phyloP scores from a whole-genome alignment of 306 rosid genomes.

The Sicyos edulis region DNA sequence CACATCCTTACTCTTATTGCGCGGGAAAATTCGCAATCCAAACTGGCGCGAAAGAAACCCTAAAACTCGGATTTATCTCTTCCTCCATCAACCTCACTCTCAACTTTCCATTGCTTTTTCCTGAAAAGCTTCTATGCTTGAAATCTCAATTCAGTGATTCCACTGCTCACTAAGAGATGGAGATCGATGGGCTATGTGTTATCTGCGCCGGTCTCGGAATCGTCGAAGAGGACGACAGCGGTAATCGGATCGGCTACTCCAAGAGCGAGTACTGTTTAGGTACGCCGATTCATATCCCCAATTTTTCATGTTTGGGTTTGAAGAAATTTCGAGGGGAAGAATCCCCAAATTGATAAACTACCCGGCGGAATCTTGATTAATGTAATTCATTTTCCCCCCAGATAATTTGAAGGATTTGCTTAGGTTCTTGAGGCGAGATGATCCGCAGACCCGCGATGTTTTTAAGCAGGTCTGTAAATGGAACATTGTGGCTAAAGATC shows the following conservation, averaged over 20 bases:
- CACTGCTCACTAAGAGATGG: constrained; percentile 32
- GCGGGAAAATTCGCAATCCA: constrained; percentile 16
- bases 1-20: no score
- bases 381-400: constrained; percentile 15
- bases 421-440: constrained; percentile 89
- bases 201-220: constrained; percentile 70
- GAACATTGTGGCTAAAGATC: constrained; percentile 57
- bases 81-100: neutral
- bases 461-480: constrained; percentile 90
- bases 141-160: neutral
- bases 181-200: constrained; percentile 62
- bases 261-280: constrained; percentile 73
- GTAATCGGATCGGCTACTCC: constrained; percentile 51
- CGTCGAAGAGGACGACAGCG: constrained; percentile 48
- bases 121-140: neutral
- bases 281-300: constrained; percentile 22
- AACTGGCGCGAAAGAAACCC: constrained; percentile 12
- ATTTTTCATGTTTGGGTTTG: neutral
- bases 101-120: neutral
- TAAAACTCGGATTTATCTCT: neutral
- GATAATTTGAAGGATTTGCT: constrained; percentile 89
- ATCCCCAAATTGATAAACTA: neutral
- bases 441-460: constrained; percentile 71
- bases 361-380: neutral
- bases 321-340: neutral